phyloP scores from a whole-genome alignment of 805 yeast genomes.

The Saccharomycopsis oosterbeekiorum region DNA sequence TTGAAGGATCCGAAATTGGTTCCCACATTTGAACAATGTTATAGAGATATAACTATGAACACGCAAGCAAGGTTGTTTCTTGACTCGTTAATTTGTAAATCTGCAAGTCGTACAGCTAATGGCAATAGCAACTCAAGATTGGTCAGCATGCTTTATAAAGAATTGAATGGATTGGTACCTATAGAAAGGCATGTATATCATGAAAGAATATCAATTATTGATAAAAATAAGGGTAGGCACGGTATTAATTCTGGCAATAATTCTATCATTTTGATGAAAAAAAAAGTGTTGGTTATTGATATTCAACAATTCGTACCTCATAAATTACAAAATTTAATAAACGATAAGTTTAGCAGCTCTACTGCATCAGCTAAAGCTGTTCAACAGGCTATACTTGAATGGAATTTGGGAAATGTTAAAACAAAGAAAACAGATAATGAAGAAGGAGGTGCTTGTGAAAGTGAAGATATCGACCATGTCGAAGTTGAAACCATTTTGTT shows the following conservation, averaged over 20 bases:
- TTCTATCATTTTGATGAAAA: not conserved
- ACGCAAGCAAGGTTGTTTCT: slow-evolving; percentile 8
- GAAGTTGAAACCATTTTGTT: slow-evolving; percentile 79
- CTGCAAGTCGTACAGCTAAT: not conserved
- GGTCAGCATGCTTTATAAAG: not conserved
- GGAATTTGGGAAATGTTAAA: not conserved
- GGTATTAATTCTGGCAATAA: not conserved
- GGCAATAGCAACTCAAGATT: not conserved
- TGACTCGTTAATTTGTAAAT: not conserved
- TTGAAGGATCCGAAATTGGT: not conserved
- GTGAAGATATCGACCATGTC: slow-evolving; percentile 19
- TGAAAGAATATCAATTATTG: not conserved
- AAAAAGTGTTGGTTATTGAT: slow-evolving; percentile 8
- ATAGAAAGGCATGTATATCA: slow-evolving; percentile 18
- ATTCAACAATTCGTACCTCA: slow-evolving; percentile 13
- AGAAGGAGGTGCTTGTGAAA: not conserved
- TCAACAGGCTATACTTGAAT: not conserved
- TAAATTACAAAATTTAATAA: not conserved
- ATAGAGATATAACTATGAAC: slow-evolving; percentile 4
- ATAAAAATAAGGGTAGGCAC: not conserved
- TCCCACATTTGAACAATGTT: slow-evolving; percentile 12
- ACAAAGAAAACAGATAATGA: not conserved
- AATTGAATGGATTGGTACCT: slow-evolving; percentile 7
- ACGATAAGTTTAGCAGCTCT: not conserved
- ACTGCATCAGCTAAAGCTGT: not conserved